phyloP scores from a whole-genome alignment of 1,284 basidiomycete species.

The Microbotryum saponariae region DNA sequence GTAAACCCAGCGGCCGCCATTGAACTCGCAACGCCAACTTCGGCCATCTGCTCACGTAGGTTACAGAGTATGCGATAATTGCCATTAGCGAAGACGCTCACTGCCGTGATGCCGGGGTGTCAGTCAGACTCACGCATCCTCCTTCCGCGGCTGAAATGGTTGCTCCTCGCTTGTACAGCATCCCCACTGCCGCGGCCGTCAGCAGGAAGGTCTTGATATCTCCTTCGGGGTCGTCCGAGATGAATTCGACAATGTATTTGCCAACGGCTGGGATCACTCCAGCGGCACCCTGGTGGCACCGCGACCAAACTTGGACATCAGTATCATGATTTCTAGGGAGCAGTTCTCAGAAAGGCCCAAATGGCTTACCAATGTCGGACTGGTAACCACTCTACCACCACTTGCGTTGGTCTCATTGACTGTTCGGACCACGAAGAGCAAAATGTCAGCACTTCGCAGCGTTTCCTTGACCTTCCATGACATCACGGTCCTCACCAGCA shows the following conservation, averaged over 20 bases:
- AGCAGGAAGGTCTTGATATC: slow-evolving; percentile 77
- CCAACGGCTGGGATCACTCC: slow-evolving; percentile 82
- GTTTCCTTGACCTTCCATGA: neutral
- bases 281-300: slow-evolving; percentile 35
- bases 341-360: slow-evolving; percentile 7
- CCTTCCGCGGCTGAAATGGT: slow-evolving; percentile 95
- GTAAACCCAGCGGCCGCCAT: slow-evolving; percentile 91
- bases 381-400: slow-evolving; percentile 88
- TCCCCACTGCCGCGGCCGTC: slow-evolving; percentile 79
- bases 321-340: neutral
- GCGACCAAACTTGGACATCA: neutral
- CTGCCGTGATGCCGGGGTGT: neutral
- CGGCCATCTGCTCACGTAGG: slow-evolving; percentile 47
- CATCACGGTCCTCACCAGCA: slow-evolving; percentile 16
- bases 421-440: slow-evolving; percentile 58
- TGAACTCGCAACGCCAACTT: slow-evolving; percentile 58
- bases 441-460: slow-evolving; percentile 32
- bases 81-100: slow-evolving; percentile 1
- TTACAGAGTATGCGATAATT: neutral
- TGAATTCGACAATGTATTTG: slow-evolving; percentile 75
- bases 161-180: slow-evolving; percentile 95
- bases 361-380: slow-evolving; percentile 62
- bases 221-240: slow-evolving; percentile 79
- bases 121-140: slow-evolving; percentile 39
- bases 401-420: slow-evolving; percentile 80